These are phyloP conservation scores for Candida endomychidarum DNA, from an alignment of 805 yeast genomes.

Conservation along the genomic window DNA sequence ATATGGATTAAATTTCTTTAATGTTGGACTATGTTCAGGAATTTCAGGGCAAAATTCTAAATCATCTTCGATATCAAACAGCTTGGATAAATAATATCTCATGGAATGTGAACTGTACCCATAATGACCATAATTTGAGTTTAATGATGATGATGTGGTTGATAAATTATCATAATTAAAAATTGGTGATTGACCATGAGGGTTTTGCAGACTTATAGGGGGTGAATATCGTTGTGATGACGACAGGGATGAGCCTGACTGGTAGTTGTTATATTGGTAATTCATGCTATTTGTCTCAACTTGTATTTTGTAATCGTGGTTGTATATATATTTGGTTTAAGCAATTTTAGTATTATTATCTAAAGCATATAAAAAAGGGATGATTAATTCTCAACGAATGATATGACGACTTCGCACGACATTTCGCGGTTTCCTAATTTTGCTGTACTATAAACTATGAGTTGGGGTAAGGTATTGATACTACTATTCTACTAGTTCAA, in stretches of 20 bases:
- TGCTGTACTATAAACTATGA: constrained; percentile 4
- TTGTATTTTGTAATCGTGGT: not conserved
- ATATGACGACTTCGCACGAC: not conserved
- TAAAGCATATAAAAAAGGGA: constrained; percentile 7
- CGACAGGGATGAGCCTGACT: constrained; percentile 23
- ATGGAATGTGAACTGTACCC: constrained; percentile 42
- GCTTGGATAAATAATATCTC: constrained; percentile 56
- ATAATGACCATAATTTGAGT: constrained; percentile 21
- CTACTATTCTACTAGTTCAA: too few relatives aligned
- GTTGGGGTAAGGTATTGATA: too few relatives aligned
- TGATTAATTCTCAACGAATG: constrained; percentile 6
- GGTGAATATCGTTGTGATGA: constrained; percentile 18
- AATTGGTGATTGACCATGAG: constrained; percentile 28
- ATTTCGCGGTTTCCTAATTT: constrained; percentile 6
- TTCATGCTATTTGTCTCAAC: constrained; percentile 16
- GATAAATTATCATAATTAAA: constrained; percentile 22
- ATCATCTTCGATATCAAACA: constrained; percentile 63
- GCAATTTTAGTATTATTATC: not conserved
- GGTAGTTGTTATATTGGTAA: constrained; percentile 31
- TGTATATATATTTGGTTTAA: not conserved
- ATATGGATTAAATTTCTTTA: constrained; percentile 64
- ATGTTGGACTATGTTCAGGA: constrained; percentile 33
- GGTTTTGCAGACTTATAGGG: constrained; percentile 10
- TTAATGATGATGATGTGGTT: constrained; percentile 16
- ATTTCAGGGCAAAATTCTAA: constrained; percentile 66